Base-by-base conservation (phyloP, 2,329 filamentous ascomycete genomes). In the Rhynchosporium agropyri region DNA sequence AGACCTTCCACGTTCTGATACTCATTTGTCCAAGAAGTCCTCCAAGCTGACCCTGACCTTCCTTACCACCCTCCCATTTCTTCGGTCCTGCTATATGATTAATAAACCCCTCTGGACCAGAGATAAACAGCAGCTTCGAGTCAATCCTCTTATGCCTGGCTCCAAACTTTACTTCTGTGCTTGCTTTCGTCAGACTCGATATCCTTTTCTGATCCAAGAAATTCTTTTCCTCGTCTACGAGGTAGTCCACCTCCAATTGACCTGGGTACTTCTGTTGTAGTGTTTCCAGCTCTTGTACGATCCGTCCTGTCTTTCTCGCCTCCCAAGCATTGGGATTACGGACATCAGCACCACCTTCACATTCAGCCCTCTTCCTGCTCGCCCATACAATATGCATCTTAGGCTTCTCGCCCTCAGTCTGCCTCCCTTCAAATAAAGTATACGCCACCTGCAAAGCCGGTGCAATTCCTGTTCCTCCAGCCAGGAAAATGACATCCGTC, bases 401-500 rank as follows among this genome's bases (percentile, higher is more conserved):
- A 2, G 79, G 77, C n/a, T 38, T 66, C 15, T 40, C 66, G 48
- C 13, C 63, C 68, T 62, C 78, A 72, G 68, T 75, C 65, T 61
- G 64, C 73, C 63, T 67, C 26, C 74, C 68, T 64, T 81, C 76
- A 3, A 87, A 77, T 10, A 94, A 76, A 0, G 85, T 84, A 65
- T 87, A 79, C 1, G 88, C 90, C 46, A 89, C 84, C 77, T 98
- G 94, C 75, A 98, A 77, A 7, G 93, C 95, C 0, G 94, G 91
- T 15, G 92, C 92, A 70, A 99, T 90, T 0, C 95, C 94, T 0
- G 95, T 99, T 0, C 95, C 95, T 1, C 93, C 95, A 1, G 93
- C 95, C 28, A 98, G 79, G 72, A 98, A 97, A 1, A 97, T 79
- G 2, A 97, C 56, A 78, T 72, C n/a, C 42, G 49, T 75, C 31